Percentiles rank a stretch among this genome's conserved stretches.
phyloP scores from a whole-genome alignment of 208 protist species.

The Herpetomonas muscarum region DNA sequence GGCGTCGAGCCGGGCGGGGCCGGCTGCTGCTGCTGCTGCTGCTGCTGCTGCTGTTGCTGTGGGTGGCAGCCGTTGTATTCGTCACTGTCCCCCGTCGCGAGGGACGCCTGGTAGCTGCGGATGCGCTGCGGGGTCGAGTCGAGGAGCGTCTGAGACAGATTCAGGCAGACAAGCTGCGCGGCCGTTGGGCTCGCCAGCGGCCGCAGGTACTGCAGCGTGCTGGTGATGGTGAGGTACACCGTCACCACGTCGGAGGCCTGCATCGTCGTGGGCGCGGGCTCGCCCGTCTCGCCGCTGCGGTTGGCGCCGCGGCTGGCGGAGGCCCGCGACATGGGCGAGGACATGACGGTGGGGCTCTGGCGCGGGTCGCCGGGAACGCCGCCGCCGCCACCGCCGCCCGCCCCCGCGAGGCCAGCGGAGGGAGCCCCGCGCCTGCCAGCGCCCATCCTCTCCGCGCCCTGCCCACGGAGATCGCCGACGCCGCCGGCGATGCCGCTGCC shows the following conservation, averaged over 20 bases:
- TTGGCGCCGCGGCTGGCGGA: not conserved
- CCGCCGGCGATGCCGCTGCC: not conserved
- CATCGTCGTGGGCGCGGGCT: not conserved
- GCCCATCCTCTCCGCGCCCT: too few relatives aligned
- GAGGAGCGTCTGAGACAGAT: slow-evolving; percentile 6
- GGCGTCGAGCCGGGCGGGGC: too few relatives aligned
- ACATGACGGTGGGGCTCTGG: too few relatives aligned
- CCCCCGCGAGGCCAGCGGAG: too few relatives aligned
- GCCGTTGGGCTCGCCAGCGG: slow-evolving; percentile 16
- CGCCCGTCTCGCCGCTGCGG: not conserved
- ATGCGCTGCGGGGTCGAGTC: not conserved
- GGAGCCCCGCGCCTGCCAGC: too few relatives aligned
- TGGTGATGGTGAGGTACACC: slow-evolving; percentile 27
- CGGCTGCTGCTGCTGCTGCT: too few relatives aligned
- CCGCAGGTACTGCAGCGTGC: slow-evolving; percentile 26
- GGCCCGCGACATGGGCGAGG: not conserved
- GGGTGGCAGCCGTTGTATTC: not conserved
- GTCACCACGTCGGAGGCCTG: not conserved
- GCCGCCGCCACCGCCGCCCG: too few relatives aligned
- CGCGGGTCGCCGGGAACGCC: too few relatives aligned
- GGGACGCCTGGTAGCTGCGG: not conserved
- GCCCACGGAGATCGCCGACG: not conserved
- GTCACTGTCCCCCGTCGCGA: not conserved
- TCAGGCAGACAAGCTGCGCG: not conserved
- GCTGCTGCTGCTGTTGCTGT: too few relatives aligned